Percentiles rank a stretch among this genome's conserved stretches.
Conservation (phyloP, 768 basidiomycete species). For the Suillus lakei region DNA sequence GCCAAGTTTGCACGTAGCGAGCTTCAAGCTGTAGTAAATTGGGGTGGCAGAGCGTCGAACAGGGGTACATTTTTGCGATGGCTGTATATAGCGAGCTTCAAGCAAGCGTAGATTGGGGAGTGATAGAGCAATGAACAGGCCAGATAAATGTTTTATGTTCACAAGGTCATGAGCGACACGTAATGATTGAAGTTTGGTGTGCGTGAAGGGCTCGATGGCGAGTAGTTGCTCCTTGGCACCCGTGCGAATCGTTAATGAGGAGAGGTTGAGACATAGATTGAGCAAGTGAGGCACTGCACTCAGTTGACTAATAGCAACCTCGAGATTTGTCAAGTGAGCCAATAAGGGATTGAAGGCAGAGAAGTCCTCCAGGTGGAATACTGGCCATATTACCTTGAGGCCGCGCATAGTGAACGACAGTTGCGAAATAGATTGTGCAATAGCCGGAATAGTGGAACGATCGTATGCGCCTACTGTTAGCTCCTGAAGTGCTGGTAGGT, state of each 20-base stretch:
- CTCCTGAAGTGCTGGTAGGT: constrained; percentile 22
- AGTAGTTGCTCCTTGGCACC: neutral
- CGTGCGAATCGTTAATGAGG: constrained; percentile 12
- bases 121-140: constrained; percentile 18
- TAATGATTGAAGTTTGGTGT: constrained; percentile 15
- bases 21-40: constrained; percentile 15
- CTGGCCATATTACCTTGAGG: constrained; percentile 13
- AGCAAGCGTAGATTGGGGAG: constrained; percentile 14
- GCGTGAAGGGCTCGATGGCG: constrained; percentile 7
- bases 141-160: constrained; percentile 7
- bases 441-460: neutral
- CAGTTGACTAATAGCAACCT: neutral
- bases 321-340: constrained; percentile 23
- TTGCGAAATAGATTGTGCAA: neutral
- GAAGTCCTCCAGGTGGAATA: constrained; percentile 11
- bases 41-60: neutral
- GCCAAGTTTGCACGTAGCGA: constrained; percentile 16
- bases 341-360: constrained; percentile 19
- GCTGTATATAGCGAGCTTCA: constrained; percentile 5
- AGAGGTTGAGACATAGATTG: neutral
- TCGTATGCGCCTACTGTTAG: constrained; percentile 10
- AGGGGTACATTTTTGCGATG: neutral
- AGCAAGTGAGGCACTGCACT: neutral
- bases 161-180: constrained; percentile 15
- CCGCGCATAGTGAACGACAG: constrained; percentile 13